Conservation (phyloP, 352 stramenopile species). For the Pythium pyrilobum region DNA sequence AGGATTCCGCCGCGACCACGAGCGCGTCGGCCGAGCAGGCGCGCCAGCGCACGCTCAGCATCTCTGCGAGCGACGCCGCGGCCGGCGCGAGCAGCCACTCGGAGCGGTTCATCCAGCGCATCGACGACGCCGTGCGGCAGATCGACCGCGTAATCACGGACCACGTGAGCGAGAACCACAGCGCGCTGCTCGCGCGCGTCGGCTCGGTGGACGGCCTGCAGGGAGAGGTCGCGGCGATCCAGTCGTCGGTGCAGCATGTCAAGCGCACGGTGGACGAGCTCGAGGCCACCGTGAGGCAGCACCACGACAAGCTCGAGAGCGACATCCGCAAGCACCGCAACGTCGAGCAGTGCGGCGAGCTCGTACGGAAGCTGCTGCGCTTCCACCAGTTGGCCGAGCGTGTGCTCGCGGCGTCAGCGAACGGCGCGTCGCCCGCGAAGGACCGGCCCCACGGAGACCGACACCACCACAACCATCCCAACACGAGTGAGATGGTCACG, state of each 20-base stretch:
- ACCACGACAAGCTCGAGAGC: conserved; percentile 50
- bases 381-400: conserved; percentile 71
- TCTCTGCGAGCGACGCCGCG: conserved; percentile 3
- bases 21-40: conserved; percentile 10
- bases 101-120: conserved; percentile 67
- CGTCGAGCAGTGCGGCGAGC: conserved; percentile 65
- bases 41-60: conserved; percentile 2
- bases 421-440: conserved; percentile 26
- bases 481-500: conserved; percentile 43
- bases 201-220: conserved; percentile 77
- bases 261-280: conserved; percentile 60
- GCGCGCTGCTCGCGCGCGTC: conserved; percentile 59
- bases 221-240: conserved; percentile 42
- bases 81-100: conserved; percentile 41
- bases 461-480: conserved; percentile 4
- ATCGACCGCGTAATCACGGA: conserved; percentile 79
- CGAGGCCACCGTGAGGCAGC: conserved; percentile 43
- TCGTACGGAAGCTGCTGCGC: conserved; percentile 65
- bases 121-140: conserved; percentile 55
- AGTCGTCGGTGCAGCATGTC: conserved; percentile 57
- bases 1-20: conserved; percentile 42
- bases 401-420: conserved; percentile 21
- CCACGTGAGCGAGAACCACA: conserved; percentile 74
- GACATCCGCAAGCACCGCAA: conserved; percentile 76
- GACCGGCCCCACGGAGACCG: conserved; percentile 13